Percentiles rank a stretch among this genome's conserved stretches.
Conservation (phyloP, 2,329 filamentous ascomycete genomes). For the Penicillium sp. region DNA sequence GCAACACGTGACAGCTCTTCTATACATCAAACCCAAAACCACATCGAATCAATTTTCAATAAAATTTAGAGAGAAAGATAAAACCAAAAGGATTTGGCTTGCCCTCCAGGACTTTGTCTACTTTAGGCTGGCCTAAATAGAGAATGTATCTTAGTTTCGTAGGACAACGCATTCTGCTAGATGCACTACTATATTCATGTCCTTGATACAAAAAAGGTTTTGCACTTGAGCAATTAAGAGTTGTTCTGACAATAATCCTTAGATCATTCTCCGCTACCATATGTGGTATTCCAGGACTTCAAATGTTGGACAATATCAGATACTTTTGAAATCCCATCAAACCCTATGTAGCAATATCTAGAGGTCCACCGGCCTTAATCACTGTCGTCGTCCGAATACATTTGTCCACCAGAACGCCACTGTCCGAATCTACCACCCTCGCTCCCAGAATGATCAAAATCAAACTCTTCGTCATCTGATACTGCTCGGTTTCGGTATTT, state of each 20-base stretch:
- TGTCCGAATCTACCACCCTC: constrained; percentile 29
- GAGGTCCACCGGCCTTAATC: background rate
- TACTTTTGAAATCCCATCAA: background rate
- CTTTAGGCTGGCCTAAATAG: too few species aligned
- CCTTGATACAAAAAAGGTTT: too few species aligned
- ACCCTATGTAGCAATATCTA: background rate
- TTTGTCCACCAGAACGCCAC: constrained; percentile 22
- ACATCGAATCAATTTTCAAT: background rate
- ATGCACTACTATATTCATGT: too few species aligned
- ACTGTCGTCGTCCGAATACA: constrained; percentile 32
- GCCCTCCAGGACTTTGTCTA: too few species aligned
- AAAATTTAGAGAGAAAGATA: background rate
- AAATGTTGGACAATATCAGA: too few species aligned
- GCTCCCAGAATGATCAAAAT: constrained; percentile 38
- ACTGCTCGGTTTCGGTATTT: constrained; percentile 40
- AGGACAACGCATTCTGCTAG: too few species aligned
- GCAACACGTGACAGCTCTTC: constrained; percentile 16
- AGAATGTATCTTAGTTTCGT: too few species aligned
- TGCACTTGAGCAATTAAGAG: too few species aligned
- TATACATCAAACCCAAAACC: background rate
- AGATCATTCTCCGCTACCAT: too few species aligned
- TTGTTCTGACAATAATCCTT: too few species aligned
- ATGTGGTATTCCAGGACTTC: too few species aligned
- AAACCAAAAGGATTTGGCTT: too few species aligned
- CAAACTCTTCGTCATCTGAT: constrained; percentile 49